A percentile compares a stretch with the other conserved stretches of the same genome.
Evolutionary conservation across 1,284 basidiomycete genomes (phyloP).

Genomic region (Bjerkandera adusta): DNA sequence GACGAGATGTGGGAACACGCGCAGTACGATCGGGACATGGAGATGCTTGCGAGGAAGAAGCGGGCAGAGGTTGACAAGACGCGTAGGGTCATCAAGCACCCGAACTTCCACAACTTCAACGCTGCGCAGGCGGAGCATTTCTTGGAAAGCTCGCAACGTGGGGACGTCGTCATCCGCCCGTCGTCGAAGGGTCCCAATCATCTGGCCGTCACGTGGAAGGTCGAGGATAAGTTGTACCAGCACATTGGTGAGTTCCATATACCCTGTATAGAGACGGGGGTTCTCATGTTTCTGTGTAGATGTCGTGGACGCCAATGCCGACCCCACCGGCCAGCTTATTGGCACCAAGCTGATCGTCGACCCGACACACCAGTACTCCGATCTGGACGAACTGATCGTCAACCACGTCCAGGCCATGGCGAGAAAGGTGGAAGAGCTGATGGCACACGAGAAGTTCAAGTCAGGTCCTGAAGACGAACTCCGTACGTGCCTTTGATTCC

Average conservation of each 20-base stretch:
- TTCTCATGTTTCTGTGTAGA: conserved; percentile 49
- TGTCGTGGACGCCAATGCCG: conserved; percentile 84
- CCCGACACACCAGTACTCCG: conserved; percentile 82
- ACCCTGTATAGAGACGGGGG: not conserved
- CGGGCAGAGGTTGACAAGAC: conserved; percentile 74
- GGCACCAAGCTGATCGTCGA: conserved; percentile 82
- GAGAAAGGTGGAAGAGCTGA: conserved; percentile 92
- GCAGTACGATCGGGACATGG: conserved; percentile 68
- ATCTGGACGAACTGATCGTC: conserved; percentile 97
- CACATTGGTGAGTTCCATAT: conserved; percentile 75
- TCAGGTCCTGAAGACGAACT: conserved; percentile 85
- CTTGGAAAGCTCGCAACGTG: conserved; percentile 88
- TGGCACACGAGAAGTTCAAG: conserved; percentile 96
- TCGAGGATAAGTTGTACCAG: conserved; percentile 95
- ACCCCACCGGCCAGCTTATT: conserved; percentile 65
- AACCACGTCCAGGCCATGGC: conserved; percentile 96
- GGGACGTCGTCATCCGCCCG: conserved; percentile 94
- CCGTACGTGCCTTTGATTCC: conserved; percentile 52
- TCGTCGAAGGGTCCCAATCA: conserved; percentile 94
- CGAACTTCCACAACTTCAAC: conserved; percentile 98
- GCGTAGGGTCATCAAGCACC: conserved; percentile 94
- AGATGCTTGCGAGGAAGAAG: conserved; percentile 82
- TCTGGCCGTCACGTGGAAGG: conserved; percentile 99
- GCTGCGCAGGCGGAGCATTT: conserved; percentile 88
- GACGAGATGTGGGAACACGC: conserved; percentile 72